Conservation (phyloP, 352 stramenopile genomes). For the Peronospora belbahrii region DNA sequence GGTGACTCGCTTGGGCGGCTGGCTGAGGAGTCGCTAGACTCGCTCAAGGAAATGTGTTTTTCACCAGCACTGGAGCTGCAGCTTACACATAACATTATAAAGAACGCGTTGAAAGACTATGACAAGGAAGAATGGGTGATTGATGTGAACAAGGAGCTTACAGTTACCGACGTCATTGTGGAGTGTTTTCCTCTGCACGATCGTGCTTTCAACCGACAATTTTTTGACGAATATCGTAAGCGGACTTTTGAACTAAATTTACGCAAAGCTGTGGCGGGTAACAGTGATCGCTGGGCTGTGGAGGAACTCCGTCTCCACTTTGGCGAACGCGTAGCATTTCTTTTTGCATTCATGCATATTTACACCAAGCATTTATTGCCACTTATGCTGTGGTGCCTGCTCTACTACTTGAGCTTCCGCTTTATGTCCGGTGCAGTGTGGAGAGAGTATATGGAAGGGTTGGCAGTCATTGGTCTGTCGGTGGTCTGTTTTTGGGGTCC, state of each 20-base stretch:
- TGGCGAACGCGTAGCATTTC: constrained; percentile 81
- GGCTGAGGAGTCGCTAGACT: constrained; percentile 71
- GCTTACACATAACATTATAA: constrained; percentile 85
- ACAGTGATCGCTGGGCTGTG: constrained; percentile 79
- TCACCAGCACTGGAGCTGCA: constrained; percentile 79
- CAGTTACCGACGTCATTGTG: constrained; percentile 64
- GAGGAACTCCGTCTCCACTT: constrained; percentile 84
- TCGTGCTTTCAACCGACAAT: constrained; percentile 79
- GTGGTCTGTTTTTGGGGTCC: constrained; percentile 79
- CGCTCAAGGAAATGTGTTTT: constrained; percentile 79
- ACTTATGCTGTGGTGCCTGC: constrained; percentile 47
- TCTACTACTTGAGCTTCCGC: constrained; percentile 76
- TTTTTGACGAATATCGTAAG: constrained; percentile 83
- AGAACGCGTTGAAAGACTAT: constrained; percentile 81
- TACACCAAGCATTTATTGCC: constrained; percentile 84
- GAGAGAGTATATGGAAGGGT: constrained; percentile 63
- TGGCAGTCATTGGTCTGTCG: constrained; percentile 58
- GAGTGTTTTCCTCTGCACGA: constrained; percentile 82
- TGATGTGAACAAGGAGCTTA: constrained; percentile 79
- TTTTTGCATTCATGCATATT: constrained; percentile 88
- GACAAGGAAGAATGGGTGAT: constrained; percentile 86
- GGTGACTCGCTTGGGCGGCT: constrained; percentile 54
- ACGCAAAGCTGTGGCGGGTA: constrained; percentile 58
- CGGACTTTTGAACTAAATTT: constrained; percentile 68
- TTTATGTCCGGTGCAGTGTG: constrained; percentile 50